Conservation (phyloP, 129 eudicot species). For the Silybum marianum region DNA sequence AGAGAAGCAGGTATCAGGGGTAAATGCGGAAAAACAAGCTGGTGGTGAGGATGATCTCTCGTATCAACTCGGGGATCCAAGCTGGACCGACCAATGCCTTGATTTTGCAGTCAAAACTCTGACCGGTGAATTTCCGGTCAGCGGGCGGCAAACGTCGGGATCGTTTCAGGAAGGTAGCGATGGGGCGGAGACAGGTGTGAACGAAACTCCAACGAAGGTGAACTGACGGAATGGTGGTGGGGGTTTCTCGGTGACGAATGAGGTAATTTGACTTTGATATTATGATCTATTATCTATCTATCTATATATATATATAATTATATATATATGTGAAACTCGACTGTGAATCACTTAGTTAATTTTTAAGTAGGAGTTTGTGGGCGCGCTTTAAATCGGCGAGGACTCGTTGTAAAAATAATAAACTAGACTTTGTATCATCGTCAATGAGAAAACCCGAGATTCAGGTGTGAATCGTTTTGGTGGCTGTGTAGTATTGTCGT, state of each 20-base stretch:
- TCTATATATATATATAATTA: too few relatives aligned
- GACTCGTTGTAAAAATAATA: conserved; percentile 25
- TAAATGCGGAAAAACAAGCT: conserved; percentile 34
- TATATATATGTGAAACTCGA: not conserved
- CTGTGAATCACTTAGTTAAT: conserved; percentile 16
- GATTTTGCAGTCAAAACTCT: conserved; percentile 86
- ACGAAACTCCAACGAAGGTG: conserved; percentile 31
- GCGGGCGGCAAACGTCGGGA: conserved; percentile 37
- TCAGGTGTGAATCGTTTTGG: not conserved
- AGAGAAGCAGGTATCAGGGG: conserved; percentile 35
- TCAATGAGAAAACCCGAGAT: conserved; percentile 2
- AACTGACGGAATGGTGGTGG: conserved; percentile 21
- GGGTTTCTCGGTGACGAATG: not conserved
- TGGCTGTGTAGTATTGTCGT: too few relatives aligned
- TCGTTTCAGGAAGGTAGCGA: conserved; percentile 23
- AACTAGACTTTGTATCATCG: conserved; percentile 17
- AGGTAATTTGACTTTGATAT: conserved; percentile 9
- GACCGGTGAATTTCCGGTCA: conserved; percentile 52
- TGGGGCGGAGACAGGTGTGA: conserved; percentile 33
- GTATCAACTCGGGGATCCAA: conserved; percentile 46
- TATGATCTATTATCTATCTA: conserved; percentile 9
- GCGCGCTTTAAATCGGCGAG: not conserved
- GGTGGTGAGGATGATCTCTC: conserved; percentile 32
- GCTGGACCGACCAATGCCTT: conserved; percentile 71
- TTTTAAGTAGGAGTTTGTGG: conserved; percentile 25